Evolutionary conservation across 768 basidiomycete species (phyloP), one percentile per base, ranked within the genome.

Genomic region (Tylopilus plumbeoviolaceoides): DNA sequence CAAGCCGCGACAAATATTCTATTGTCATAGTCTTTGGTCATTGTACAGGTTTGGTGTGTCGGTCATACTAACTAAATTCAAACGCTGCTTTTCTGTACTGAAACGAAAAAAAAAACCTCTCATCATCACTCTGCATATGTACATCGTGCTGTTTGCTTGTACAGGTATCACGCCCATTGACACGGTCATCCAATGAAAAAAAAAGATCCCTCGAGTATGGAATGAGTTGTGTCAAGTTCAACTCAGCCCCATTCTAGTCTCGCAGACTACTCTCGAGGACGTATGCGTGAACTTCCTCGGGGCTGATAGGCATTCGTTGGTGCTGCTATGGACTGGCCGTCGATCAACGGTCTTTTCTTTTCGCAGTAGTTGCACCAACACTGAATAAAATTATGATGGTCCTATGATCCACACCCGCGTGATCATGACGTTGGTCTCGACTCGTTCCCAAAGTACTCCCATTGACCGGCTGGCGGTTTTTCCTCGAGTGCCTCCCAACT

Each of bases 401-500:
- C 18, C 40, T 50, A 45, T 12, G n/a, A 38, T 38, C 38, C n/a
- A 8, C 38, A 38, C 27, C 23, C 12, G 28, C 44, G 23, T 51
- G 9, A 51, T 58, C 60, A 68, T 57, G 67, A 76, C 54, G 72
- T 71, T 23, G 76, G 72, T 38, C 65, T 71, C 38, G 79, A 71
- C 33, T 72, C 72, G 70, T 79, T 78, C 51, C 82, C 85, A 70
- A 83, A 77, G 65, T 92, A 91, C 61, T 88, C 83, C 93, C 94
- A 98, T 70, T 97, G 94, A 20, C 88, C 89, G 11, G 79, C 76
- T 55, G 83, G 82, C 21, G 91, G 82, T 53, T 83, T 85, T 67
- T 91, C 87, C 65, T 87, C 87, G 56, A 97, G 72, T 15, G 89
- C 78, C 68, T 95, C 94, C 93, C 92, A 97, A 36, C 95, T 93